phyloP scores from a whole-genome alignment of 2,329 filamentous ascomycete genomes.

The Neopestalotiopsis rosae region DNA sequence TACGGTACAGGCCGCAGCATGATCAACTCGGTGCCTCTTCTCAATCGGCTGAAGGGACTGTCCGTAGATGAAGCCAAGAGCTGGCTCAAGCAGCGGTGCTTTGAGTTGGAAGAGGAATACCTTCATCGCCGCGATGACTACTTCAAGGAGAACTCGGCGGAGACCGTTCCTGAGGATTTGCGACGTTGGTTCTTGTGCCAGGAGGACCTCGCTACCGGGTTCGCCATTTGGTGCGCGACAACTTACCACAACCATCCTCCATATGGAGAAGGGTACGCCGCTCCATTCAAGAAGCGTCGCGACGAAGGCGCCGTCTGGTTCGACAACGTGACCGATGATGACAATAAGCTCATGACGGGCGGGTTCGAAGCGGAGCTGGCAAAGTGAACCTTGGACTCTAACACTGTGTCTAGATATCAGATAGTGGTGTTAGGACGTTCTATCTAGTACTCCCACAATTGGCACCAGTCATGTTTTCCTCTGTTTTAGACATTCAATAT shows the following conservation, averaged over 20 bases:
- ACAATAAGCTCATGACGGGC: slow-evolving; percentile 4
- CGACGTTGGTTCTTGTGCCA: not conserved
- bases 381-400: not conserved
- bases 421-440: not conserved
- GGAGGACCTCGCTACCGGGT: slow-evolving; percentile 5
- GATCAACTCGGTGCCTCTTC: not conserved
- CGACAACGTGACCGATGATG: not conserved
- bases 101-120: not conserved
- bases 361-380: not conserved
- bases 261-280: not conserved
- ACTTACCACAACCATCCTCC: slow-evolving; percentile 8
- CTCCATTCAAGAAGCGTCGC: slow-evolving; percentile 6
- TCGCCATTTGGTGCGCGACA: slow-evolving; percentile 7
- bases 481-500: not conserved
- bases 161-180: slow-evolving; percentile 9
- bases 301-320: slow-evolving; percentile 4
- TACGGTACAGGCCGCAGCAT: slow-evolving; percentile 3
- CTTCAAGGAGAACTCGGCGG: not conserved
- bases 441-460: not conserved
- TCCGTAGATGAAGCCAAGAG: not conserved
- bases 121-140: slow-evolving; percentile 1
- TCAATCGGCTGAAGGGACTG: not conserved
- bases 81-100: slow-evolving; percentile 7
- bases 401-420: not conserved
- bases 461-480: not conserved